Base-by-base conservation (phyloP, 2,329 filamentous ascomycete species). In the Paraphoma chrysanthemicola region DNA sequence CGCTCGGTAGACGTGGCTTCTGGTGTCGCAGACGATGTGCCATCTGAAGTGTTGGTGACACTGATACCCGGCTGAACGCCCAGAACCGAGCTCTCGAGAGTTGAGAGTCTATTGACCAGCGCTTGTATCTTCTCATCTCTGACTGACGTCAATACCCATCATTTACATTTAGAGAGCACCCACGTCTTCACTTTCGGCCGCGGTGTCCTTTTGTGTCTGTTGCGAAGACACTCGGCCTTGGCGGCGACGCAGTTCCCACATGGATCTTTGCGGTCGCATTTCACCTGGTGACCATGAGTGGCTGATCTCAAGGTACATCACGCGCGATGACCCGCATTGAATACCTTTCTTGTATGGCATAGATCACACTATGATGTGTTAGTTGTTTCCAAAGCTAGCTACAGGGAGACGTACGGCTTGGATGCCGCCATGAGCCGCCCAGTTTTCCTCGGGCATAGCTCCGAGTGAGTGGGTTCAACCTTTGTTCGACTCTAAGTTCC, bases 201-300 rank as follows among this genome's bases (percentile, higher is more conserved):
- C 31, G 66, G 62, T 48, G 60, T 50, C 16, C 66, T 64, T 46
- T 71, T 72, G 48, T 71, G 65, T 29, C 70, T 66, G 30, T 70
- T 72, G 14, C 73, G 69, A n/a, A 74, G 62, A 48, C 72, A 75
- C 10, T 71, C 59, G 7, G 57, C 56, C 49, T 69, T 69, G 8
- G 67, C 60, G 30, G 48, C 52, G 45, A 64, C 44, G 44, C 73
- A 75, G 41, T 71, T 74, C 29, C 60, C 59, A 44, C 73, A 75
- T 33, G 73, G 73, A 16, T 73, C 69, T 44, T 73, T 65, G 23
- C 73, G 69, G 53, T 75, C 67, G 43, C 73, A 75, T 58, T 73
- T 75, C 29, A 75, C 70, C 72, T 74, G n/a, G 30, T 12, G 41
- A 30, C 38, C 12, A 31, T 14, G 16, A 50, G 28, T 16, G 31